These are phyloP conservation scores for Lonicera japonica DNA, from an alignment of 129 eudicot species.

Conservation along the genomic window DNA sequence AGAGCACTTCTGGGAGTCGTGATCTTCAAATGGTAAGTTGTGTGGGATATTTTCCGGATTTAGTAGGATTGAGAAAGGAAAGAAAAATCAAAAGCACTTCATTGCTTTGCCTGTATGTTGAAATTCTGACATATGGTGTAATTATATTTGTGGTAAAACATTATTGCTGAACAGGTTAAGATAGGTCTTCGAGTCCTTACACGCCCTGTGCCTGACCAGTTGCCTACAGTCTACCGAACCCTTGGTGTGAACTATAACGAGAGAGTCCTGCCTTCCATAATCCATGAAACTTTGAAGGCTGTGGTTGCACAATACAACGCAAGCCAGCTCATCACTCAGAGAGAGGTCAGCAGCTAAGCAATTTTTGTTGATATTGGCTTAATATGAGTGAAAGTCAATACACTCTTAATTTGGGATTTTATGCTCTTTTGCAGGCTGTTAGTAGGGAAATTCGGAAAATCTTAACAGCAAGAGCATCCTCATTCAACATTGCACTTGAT, in stretches of 20 bases:
- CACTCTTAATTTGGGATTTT: neutral
- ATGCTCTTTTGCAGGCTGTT: conserved; percentile 30
- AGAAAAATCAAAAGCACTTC: neutral
- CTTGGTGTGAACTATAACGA: conserved; percentile 55
- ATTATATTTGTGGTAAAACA: neutral
- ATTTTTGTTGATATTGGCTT: no score
- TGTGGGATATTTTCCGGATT: neutral
- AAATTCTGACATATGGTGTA: neutral
- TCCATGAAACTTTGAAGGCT: conserved; percentile 50
- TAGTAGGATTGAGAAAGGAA: neutral
- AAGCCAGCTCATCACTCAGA: conserved; percentile 54
- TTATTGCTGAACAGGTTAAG: conserved; percentile 33
- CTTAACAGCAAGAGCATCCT: conserved; percentile 40
- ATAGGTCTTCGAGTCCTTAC: conserved; percentile 58
- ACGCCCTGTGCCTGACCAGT: conserved; percentile 43
- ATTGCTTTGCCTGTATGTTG: neutral
- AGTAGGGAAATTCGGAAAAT: conserved; percentile 57
- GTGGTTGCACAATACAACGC: conserved; percentile 72
- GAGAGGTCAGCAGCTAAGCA: conserved; percentile 33
- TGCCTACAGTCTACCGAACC: conserved; percentile 49
- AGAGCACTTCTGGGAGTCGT: conserved; percentile 68
- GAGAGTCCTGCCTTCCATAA: conserved; percentile 53
- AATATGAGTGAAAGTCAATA: no score
- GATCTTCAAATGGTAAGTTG: conserved; percentile 67
- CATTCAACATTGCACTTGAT: conserved; percentile 51